Base-by-base conservation (phyloP, 352 stramenopile genomes). In the Phytophthora aleatoria region DNA sequence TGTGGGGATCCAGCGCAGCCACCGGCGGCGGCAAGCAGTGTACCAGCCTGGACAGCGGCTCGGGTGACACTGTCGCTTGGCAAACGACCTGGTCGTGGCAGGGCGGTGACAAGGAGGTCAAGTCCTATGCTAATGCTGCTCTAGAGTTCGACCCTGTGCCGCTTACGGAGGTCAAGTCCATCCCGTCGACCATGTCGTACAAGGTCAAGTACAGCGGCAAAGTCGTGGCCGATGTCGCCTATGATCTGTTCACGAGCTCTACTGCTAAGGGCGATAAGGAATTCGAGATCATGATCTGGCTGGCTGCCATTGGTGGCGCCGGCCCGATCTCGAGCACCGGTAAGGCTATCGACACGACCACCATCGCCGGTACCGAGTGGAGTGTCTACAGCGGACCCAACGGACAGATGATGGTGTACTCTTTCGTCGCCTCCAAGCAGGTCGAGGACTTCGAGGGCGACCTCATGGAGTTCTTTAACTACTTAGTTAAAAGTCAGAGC, bases 231-330 rank as follows among this genome's bases (percentile, higher is more conserved):
- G 65, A 83, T 49, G 69, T 83, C 9, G 49, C 66, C 10, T 81
- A 76, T 45, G 73, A 81, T 20, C 48, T 81, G 61, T 81, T 81
- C 57, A 78, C 73, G 30, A 76, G 61, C 27, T 78, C 73, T 6
- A 72, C 58, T 1, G 47, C 66, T 2, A 60, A 49, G 41, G 73
- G 69, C 26, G 57, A 67, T 28, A 77, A 81, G 48, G 70, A 78
- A 59, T 78, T 76, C 52, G 73, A 81, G 60, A 74, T 81, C 59
- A 81, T 81, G 73, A 76, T 81, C 41, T 77, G 73, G 73, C 60
- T 81, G 42, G 69, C 73, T 30, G 66, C 65, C 9, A 57, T 74
- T n/a, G 70, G 67, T 33, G 69, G 69, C 15, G 73, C 73, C 36
- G 62, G 69, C 5, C 66, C 73, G 1, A 78, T 81, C 44, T 76